Evolutionary conservation across 208 protist genomes (phyloP).

Genomic region (Vickermania spadyakhi): DNA sequence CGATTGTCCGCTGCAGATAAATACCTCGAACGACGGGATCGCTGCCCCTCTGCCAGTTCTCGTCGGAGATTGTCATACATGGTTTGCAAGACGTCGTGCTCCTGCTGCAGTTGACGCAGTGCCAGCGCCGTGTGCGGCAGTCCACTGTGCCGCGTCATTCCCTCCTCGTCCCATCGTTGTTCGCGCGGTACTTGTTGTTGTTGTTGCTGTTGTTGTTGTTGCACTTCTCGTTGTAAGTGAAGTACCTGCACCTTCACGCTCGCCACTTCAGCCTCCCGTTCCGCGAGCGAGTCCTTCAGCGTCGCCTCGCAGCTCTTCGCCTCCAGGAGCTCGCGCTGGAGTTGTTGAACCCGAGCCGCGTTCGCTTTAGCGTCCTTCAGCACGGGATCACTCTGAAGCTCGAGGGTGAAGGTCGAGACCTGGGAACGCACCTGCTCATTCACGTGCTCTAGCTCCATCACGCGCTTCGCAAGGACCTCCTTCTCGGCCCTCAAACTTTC

Average conservation of each 20-base stretch:
- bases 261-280: slow-evolving; percentile 62
- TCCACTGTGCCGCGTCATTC: slow-evolving; percentile 8
- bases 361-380: slow-evolving; percentile 66
- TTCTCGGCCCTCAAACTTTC: slow-evolving; percentile 50
- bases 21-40: slow-evolving; percentile 9
- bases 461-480: slow-evolving; percentile 52
- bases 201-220: not conserved
- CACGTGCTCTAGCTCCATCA: slow-evolving; percentile 63
- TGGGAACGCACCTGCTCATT: slow-evolving; percentile 76
- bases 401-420: slow-evolving; percentile 74
- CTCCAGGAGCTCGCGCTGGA: slow-evolving; percentile 57
- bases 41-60: slow-evolving; percentile 19
- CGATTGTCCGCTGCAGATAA: not conserved
- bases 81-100: slow-evolving; percentile 33
- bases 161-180: not conserved
- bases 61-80: slow-evolving; percentile 45
- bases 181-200: slow-evolving; percentile 10
- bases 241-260: slow-evolving; percentile 69
- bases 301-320: slow-evolving; percentile 24
- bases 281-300: slow-evolving; percentile 34
- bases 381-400: slow-evolving; percentile 80
- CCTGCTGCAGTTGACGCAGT: slow-evolving; percentile 11
- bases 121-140: slow-evolving; percentile 10
- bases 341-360: slow-evolving; percentile 35
- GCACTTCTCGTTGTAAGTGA: slow-evolving; percentile 20